These are phyloP conservation scores for Rhizophora apiculata DNA, from an alignment of 345 rosid genomes.

Conservation along the genomic window DNA sequence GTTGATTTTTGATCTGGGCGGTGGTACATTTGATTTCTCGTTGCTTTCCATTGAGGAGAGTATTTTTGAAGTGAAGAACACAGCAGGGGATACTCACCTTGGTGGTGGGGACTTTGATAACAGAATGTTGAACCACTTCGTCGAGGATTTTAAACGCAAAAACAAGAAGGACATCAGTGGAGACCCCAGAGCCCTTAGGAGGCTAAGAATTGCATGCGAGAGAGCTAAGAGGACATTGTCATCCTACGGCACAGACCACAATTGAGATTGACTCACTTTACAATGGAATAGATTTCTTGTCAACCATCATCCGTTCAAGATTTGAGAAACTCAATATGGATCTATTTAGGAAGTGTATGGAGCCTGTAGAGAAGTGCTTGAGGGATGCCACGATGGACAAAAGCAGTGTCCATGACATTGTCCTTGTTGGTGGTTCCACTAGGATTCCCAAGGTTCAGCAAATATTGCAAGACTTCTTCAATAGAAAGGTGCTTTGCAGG, in stretches of 20 bases:
- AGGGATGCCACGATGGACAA: conserved; percentile 31
- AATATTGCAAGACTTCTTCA: conserved; percentile 25
- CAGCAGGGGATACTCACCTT: conserved; percentile 21
- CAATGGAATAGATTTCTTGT: conserved; percentile 26
- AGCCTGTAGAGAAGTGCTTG: conserved; percentile 25
- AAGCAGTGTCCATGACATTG: conserved; percentile 18
- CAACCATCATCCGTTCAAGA: conserved; percentile 18
- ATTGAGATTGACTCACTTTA: conserved; percentile 27
- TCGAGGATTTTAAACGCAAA: conserved; percentile 21
- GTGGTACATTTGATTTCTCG: conserved; percentile 23
- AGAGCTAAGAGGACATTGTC: conserved; percentile 29
- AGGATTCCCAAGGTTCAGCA: conserved; percentile 28
- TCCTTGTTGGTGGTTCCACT: conserved; percentile 27
- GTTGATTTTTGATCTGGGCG: conserved; percentile 25
- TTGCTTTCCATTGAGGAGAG: conserved; percentile 22
- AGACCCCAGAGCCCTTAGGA: conserved; percentile 27
- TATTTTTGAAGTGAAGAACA: conserved; percentile 23
- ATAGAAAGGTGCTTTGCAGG: conserved; percentile 29
- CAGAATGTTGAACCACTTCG: conserved; percentile 26
- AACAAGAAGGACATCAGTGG: conserved; percentile 26
- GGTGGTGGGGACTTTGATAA: conserved; percentile 28
- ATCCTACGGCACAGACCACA: conserved; percentile 29
- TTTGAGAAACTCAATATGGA: conserved; percentile 30
- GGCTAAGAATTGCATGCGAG: conserved; percentile 29
- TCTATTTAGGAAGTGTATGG: conserved; percentile 27